Evolutionary conservation across 352 stramenopile species (phyloP), one percentile per base, ranked within the genome.

Genomic region (Globisporangium paddicum): DNA sequence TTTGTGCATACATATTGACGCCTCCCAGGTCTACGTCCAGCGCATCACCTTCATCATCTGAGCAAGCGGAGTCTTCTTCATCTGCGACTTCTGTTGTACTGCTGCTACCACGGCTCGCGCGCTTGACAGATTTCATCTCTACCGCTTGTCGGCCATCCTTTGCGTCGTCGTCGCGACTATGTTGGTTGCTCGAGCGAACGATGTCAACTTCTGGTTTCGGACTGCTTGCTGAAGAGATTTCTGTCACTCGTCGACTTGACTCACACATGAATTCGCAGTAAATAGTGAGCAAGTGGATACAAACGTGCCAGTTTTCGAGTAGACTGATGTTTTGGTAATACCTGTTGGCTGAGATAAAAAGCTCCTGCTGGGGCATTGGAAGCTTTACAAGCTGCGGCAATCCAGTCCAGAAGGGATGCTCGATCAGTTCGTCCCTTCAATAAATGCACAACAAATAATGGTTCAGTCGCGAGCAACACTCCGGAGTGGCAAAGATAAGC

Each of bases 351-450:
- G 44, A 40, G 42, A 81, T 68, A 62, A 93, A 95, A 26, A 86
- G 51, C 21, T 80, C 63, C 74, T 95, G 85, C 35, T 51, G 4
- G 30, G 85, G 85, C 62, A 95, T 84, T 18, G 59, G 23, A 11
- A 76, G 11, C 32, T 60, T 69, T 3, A 61, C 59, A 1, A 88
- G 44, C 10, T 34, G 60, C 23, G 66, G 51, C 10, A 74, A 51
- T 21, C 48, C 59, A 5, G 58, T 38, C 86, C 86, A 95, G 55
- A 93, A 92, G 2, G 82, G 76, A 66, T 95, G 83, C 9, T 72
- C 57, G 13, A 90, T 35, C 16, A 95, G 61, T 30, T 88, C 72
- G 13, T 85, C 58, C 85, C 83, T n/a, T n/a, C n/a, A n/a, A n/a
- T n/a, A n/a, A n/a, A n/a, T n/a, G n/a, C n/a, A n/a, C n/a, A n/a